Conservation (phyloP, 1,284 basidiomycete genomes). For the Trichosporon sp. region DNA sequence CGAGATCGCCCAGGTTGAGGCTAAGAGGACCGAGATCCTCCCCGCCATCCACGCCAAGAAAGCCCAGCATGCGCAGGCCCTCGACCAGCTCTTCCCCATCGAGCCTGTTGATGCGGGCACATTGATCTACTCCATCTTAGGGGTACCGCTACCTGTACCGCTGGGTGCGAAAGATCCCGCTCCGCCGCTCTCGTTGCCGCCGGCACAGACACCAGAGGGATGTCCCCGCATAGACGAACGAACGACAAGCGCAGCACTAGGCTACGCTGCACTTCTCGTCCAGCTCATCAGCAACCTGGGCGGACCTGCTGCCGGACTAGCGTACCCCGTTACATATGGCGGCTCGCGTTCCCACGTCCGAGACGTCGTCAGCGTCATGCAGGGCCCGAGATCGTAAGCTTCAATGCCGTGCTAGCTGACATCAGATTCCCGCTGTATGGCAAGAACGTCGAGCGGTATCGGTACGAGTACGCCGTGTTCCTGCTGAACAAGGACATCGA, state of each 20-base stretch:
- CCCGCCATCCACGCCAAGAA: constrained; percentile 63
- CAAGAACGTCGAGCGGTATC: constrained; percentile 89
- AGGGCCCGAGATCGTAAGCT: constrained; percentile 75
- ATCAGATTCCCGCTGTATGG: constrained; percentile 83
- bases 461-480: constrained; percentile 98
- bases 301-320: constrained; percentile 60
- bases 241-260: constrained; percentile 77
- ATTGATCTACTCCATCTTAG: constrained; percentile 79
- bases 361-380: constrained; percentile 89
- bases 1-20: constrained; percentile 41
- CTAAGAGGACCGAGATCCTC: constrained; percentile 58
- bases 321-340: constrained; percentile 85
- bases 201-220: constrained; percentile 58
- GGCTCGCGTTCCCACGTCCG: constrained; percentile 84
- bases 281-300: constrained; percentile 78
- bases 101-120: constrained; percentile 76
- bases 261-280: constrained; percentile 81
- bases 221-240: constrained; percentile 73
- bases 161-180: constrained; percentile 73
- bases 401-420: background rate
- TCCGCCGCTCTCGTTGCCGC: constrained; percentile 72
- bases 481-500: constrained; percentile 97
- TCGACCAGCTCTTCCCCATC: constrained; percentile 84
- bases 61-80: constrained; percentile 70
- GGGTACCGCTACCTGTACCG: constrained; percentile 82